Evolutionary conservation across 768 basidiomycete species (phyloP), one percentile per base, ranked within the genome.

Genomic region (Trametopsis cervina): DNA sequence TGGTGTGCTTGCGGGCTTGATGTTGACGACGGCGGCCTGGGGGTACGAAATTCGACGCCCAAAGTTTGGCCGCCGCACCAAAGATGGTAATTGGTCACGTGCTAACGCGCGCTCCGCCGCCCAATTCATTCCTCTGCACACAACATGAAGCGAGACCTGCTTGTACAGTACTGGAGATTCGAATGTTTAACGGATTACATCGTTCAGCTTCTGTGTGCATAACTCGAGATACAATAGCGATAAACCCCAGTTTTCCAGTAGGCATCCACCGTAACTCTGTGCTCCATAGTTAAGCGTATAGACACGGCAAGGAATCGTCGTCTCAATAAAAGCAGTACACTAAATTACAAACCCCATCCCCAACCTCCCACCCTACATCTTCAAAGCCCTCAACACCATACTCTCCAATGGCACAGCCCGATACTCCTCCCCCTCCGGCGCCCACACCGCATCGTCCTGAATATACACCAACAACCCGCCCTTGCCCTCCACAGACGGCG

Each of bases 401-500:
- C 89, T 86, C 58, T 95, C 91, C 61, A 97, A 64, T 7, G 82
- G 71, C 22, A 97, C 82, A 3, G 94, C 93, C 50, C 76, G 71
- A 63, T 81, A 89, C 12, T 81, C 81, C 20, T 81, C 78, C 46
- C 72, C 80, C 26, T 71, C 72, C 7, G 80, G 73, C 2, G 86
- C 85, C 86, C 94, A 98, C 12, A 97, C 89, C 0, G 93, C 94
- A 67, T 96, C 93, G 57, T 96, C 93, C 54, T 81, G 70, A 37
- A 98, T 77, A 67, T 95, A 99, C 20, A 96, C 83, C 56, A 91
- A 69, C 37, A 97, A 60, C 0, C 95, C 95, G 7, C 89, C 87
- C 58, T 82, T 85, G 10, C 91, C 93, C 63, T 90, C 89, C 12
- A 78, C 79, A 18, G 75, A 81, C 44, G 70, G 70, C 47, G 89